Evolutionary conservation across 805 yeast genomes (phyloP).

Genomic region (Sugiyamaella floridensis): DNA sequence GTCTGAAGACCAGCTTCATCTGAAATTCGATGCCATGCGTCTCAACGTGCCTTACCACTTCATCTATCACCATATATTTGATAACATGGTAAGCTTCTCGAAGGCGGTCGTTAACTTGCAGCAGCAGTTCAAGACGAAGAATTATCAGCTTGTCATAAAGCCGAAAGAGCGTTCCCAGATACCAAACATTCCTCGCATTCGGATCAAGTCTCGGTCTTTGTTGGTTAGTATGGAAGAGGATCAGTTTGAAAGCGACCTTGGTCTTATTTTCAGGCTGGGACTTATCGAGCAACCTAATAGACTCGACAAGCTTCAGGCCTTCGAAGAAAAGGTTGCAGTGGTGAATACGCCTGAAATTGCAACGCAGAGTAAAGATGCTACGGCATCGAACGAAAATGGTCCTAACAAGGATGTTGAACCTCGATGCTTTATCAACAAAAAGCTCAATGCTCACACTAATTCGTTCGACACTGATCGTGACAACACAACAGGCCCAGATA

Average conservation of each 20-base stretch:
- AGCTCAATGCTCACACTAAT: not conserved
- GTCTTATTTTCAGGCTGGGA: conserved; percentile 60
- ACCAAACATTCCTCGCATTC: conserved; percentile 39
- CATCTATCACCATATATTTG: conserved; percentile 71
- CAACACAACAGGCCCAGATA: conserved; percentile 1
- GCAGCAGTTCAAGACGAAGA: conserved; percentile 26
- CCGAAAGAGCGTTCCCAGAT: conserved; percentile 25
- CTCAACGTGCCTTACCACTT: conserved; percentile 61
- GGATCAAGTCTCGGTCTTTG: conserved; percentile 48
- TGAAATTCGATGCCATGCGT: conserved; percentile 30
- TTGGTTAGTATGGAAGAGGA: conserved; percentile 75
- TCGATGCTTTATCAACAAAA: conserved; percentile 1
- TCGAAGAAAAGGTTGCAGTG: conserved; percentile 32
- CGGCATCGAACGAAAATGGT: not conserved
- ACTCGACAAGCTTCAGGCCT: conserved; percentile 41
- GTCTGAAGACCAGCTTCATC: conserved; percentile 19
- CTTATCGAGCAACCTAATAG: conserved; percentile 47
- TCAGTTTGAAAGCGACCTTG: conserved; percentile 75
- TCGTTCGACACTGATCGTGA: not conserved
- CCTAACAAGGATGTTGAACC: conserved; percentile 3
- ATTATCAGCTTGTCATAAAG: conserved; percentile 16
- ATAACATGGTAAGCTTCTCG: conserved; percentile 58
- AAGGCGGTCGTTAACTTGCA: conserved; percentile 57
- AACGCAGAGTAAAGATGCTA: conserved; percentile 7
- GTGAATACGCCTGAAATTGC: conserved; percentile 11